Evolutionary conservation across 116 monocot genomes (phyloP).

Genomic region (Trichopus zeylanicus): DNA sequence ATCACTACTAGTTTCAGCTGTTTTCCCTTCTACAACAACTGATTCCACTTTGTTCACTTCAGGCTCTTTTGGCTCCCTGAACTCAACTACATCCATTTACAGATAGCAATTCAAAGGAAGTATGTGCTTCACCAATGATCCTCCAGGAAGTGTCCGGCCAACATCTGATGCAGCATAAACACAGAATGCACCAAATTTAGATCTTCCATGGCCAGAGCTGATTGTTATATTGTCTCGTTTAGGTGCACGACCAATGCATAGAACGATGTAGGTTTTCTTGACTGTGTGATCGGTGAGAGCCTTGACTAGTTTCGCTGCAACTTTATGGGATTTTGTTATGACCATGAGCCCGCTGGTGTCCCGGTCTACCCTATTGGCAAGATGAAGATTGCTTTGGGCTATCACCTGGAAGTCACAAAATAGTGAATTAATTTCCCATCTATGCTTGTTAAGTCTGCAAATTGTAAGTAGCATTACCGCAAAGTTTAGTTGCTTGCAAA

Average conservation of each 20-base stretch:
- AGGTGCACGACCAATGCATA: constrained; percentile 34
- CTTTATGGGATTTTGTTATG: constrained; percentile 67
- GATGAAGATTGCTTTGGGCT: constrained; percentile 39
- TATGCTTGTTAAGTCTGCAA: too few relatives aligned
- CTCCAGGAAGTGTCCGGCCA: constrained; percentile 61
- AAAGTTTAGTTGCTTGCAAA: too few relatives aligned
- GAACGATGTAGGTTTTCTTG: constrained; percentile 74
- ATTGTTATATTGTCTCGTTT: constrained; percentile 41
- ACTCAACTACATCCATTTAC: constrained; percentile 35
- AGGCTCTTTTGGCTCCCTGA: too few relatives aligned
- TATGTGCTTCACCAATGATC: constrained; percentile 73
- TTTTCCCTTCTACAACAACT: constrained; percentile 23
- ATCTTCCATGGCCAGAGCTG: constrained; percentile 80
- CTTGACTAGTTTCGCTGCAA: constrained; percentile 59
- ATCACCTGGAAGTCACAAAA: not conserved
- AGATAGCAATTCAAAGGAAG: constrained; percentile 50
- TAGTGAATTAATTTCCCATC: not conserved
- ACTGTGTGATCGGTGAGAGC: constrained; percentile 72
- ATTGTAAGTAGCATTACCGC: too few relatives aligned
- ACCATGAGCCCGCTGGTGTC: constrained; percentile 95
- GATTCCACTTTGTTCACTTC: too few relatives aligned
- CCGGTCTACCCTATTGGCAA: constrained; percentile 82
- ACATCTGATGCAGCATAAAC: constrained; percentile 61
- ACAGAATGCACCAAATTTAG: constrained; percentile 77
- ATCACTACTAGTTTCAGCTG: not conserved